phyloP scores from a whole-genome alignment of 495 filamentous ascomycete species.

The Penicillium lagena region DNA sequence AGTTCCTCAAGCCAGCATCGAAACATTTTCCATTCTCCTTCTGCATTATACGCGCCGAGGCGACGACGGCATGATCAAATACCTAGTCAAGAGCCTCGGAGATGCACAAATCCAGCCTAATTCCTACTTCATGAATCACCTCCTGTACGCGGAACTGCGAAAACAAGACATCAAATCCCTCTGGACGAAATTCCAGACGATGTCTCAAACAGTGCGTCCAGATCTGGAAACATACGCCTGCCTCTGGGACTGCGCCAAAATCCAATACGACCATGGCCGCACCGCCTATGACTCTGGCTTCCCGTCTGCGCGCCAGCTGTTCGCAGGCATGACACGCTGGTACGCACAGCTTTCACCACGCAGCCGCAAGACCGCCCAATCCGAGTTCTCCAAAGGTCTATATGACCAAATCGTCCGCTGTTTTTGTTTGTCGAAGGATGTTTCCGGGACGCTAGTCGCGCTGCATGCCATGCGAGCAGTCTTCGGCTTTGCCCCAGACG shows the following conservation, averaged over 20 bases:
- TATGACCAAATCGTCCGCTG: constrained; percentile 52
- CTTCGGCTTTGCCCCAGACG: constrained; percentile 49
- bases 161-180: constrained; percentile 45
- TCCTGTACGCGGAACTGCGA: constrained; percentile 54
- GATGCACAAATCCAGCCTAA: constrained; percentile 57
- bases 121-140: constrained; percentile 69
- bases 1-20: constrained; percentile 56
- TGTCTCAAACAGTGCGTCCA: constrained; percentile 44
- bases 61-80: constrained; percentile 46
- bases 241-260: constrained; percentile 55
- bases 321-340: constrained; percentile 56
- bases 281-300: constrained; percentile 29
- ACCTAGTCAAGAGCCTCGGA: constrained; percentile 51
- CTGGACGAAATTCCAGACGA: constrained; percentile 48
- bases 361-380: constrained; percentile 12
- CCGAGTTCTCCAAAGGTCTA: constrained; percentile 43
- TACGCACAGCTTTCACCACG: constrained; percentile 25
- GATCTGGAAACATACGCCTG: constrained; percentile 65
- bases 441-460: constrained; percentile 56
- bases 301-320: constrained; percentile 47
- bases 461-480: constrained; percentile 46
- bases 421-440: constrained; percentile 47
- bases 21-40: constrained; percentile 71
- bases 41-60: constrained; percentile 61
- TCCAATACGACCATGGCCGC: constrained; percentile 42